These are phyloP conservation scores for Pulicaria dysenterica DNA, from an alignment of 129 eudicot genomes.

Conservation along the genomic window DNA sequence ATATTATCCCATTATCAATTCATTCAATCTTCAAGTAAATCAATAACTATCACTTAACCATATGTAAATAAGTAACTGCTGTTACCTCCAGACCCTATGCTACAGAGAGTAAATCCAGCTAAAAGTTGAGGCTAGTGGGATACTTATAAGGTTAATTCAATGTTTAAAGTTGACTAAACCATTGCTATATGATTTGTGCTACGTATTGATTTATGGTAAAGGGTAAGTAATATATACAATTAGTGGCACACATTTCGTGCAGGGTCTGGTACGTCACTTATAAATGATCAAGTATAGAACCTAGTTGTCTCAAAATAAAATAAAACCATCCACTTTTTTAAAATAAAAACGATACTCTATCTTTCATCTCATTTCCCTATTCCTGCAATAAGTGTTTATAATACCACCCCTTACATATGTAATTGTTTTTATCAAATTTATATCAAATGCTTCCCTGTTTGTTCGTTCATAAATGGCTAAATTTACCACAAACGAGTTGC, in stretches of 20 bases:
- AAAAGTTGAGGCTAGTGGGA: background rate
- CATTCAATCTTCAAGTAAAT: background rate
- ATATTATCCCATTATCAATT: slow-evolving; percentile 15
- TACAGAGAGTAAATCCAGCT: slow-evolving; percentile 10
- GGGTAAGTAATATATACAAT: background rate
- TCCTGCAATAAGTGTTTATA: background rate
- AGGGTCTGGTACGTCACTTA: background rate
- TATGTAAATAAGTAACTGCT: slow-evolving; percentile 7
- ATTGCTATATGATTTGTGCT: background rate
- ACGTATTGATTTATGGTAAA: background rate
- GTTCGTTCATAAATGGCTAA: background rate
- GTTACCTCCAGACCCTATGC: slow-evolving; percentile 16
- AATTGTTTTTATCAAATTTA: background rate
- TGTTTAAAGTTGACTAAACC: background rate
- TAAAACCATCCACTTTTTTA: background rate
- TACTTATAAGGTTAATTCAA: background rate
- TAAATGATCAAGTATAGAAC: slow-evolving; percentile 10
- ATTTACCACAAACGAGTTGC: background rate
- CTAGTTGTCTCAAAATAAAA: background rate
- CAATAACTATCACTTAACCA: slow-evolving; percentile 1
- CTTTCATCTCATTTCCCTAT: background rate
- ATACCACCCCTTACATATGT: background rate
- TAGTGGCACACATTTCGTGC: background rate
- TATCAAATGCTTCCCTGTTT: slow-evolving; percentile 10
- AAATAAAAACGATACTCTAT: background rate